These are phyloP conservation scores for Fistulinella prunicolor DNA, from an alignment of 768 basidiomycete genomes.

Conservation along the genomic window DNA sequence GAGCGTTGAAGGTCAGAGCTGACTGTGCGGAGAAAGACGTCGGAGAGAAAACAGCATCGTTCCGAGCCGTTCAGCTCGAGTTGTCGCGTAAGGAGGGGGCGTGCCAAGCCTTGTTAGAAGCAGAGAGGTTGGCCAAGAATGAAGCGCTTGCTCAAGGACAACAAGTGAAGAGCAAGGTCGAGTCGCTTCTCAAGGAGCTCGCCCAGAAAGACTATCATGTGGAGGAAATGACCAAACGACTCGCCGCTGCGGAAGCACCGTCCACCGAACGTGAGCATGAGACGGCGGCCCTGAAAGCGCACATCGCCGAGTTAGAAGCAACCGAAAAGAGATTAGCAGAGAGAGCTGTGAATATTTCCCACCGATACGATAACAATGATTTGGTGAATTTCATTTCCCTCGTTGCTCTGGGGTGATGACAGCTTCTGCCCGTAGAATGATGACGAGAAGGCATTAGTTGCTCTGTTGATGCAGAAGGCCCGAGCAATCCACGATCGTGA, in stretches of 20 bases:
- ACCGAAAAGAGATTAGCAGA: slow-evolving; percentile 26
- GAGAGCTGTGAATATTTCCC: slow-evolving; percentile 27
- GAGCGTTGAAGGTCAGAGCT: slow-evolving; percentile 11
- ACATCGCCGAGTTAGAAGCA: slow-evolving; percentile 28
- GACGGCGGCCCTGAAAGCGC: slow-evolving; percentile 15
- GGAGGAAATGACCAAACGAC: slow-evolving; percentile 22
- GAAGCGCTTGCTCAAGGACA: slow-evolving; percentile 19
- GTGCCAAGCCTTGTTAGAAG: slow-evolving; percentile 20
- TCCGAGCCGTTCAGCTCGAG: slow-evolving; percentile 20
- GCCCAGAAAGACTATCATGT: slow-evolving; percentile 16
- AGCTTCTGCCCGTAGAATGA: slow-evolving; percentile 38
- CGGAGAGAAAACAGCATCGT: slow-evolving; percentile 8
- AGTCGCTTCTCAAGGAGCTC: slow-evolving; percentile 23
- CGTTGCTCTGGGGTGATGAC: slow-evolving; percentile 11
- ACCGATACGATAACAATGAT: slow-evolving; percentile 44
- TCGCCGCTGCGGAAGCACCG: slow-evolving; percentile 22
- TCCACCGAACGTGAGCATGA: slow-evolving; percentile 30
- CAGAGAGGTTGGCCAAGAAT: slow-evolving; percentile 20
- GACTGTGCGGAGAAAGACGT: slow-evolving; percentile 10
- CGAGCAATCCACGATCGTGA: slow-evolving; percentile 51
- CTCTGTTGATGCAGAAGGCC: slow-evolving; percentile 42
- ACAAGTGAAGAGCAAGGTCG: slow-evolving; percentile 17
- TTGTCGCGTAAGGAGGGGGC: slow-evolving; percentile 27
- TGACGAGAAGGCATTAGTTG: slow-evolving; percentile 48
- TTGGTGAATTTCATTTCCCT: slow-evolving; percentile 38